Percentiles rank a stretch among this genome's conserved stretches.
Evolutionary conservation across 768 basidiomycete species (phyloP).

Genomic region (Kwoniella shandongensis): DNA sequence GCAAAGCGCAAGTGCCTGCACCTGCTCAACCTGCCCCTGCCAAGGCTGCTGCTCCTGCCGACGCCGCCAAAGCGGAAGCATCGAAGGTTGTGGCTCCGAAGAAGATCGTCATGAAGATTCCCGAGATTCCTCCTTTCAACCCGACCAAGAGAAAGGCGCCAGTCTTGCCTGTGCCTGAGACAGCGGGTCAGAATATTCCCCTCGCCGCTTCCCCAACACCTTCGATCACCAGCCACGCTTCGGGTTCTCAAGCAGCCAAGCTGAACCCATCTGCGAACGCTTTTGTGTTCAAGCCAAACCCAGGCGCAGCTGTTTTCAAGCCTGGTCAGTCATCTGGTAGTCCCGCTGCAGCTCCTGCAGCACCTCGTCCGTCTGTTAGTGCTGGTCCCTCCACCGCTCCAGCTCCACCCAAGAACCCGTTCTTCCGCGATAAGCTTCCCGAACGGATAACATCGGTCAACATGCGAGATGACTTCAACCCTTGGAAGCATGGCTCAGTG

Average conservation of each 20-base stretch:
- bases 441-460: constrained; percentile 74
- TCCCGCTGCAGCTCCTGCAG: constrained; percentile 20
- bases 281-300: constrained; percentile 80
- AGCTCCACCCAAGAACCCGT: constrained; percentile 62
- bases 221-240: constrained; percentile 41
- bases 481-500: constrained; percentile 84
- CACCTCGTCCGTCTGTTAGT: constrained; percentile 6
- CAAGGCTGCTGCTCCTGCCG: constrained; percentile 14
- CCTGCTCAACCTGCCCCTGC: constrained; percentile 11
- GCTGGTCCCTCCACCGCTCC: constrained; percentile 25
- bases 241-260: constrained; percentile 55
- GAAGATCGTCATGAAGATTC: constrained; percentile 71
- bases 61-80: constrained; percentile 53
- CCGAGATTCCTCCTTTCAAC: constrained; percentile 86
- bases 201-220: constrained; percentile 48
- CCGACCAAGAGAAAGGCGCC: constrained; percentile 58
- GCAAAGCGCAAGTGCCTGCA: constrained; percentile 9
- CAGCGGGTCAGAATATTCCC: constrained; percentile 37
- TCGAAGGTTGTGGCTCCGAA: constrained; percentile 57
- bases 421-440: constrained; percentile 74
- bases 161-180: constrained; percentile 27
- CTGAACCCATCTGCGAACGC: constrained; percentile 80
- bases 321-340: constrained; percentile 54
- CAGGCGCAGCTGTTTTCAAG: constrained; percentile 73
- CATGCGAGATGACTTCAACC: constrained; percentile 96